Conservation (phyloP, 306 rosid species). For the Heteromeles arbutifolia region DNA sequence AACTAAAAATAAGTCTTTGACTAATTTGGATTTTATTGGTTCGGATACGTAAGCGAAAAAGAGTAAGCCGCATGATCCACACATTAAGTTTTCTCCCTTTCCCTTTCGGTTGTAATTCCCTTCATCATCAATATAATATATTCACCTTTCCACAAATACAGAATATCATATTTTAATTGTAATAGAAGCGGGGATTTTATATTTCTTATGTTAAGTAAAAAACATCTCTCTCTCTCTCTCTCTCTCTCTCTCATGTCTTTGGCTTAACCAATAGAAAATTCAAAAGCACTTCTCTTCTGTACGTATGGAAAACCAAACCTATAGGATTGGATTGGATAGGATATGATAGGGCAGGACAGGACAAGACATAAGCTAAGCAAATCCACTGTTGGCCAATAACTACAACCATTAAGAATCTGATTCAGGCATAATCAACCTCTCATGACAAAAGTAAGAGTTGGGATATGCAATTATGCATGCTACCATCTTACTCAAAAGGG, state of each 20-base stretch:
- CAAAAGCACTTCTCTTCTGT: neutral
- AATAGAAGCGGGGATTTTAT: too few species aligned
- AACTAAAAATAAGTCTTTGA: too few species aligned
- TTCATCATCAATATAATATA: too few species aligned
- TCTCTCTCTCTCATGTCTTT: too few species aligned
- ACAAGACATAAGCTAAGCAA: neutral
- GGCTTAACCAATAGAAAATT: neutral
- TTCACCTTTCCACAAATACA: too few species aligned
- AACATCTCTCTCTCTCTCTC: too few species aligned
- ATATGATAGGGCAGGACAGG: neutral
- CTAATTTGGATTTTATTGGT: too few species aligned
- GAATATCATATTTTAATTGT: too few species aligned
- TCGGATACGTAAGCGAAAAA: too few species aligned
- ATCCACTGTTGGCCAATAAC: neutral
- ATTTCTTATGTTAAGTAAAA: neutral
- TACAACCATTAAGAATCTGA: neutral
- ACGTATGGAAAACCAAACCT: neutral
- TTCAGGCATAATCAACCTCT: neutral
- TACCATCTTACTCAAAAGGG: neutral
- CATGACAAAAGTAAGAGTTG: neutral
- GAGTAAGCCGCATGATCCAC: too few species aligned
- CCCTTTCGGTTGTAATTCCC: too few species aligned
- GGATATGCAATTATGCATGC: neutral
- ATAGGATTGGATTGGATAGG: neutral
- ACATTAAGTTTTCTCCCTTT: too few species aligned